Evolutionary conservation across 2,329 filamentous ascomycete genomes (phyloP), one percentile per base, ranked within the genome.

Genomic region (Thielaviopsis euricoi): DNA sequence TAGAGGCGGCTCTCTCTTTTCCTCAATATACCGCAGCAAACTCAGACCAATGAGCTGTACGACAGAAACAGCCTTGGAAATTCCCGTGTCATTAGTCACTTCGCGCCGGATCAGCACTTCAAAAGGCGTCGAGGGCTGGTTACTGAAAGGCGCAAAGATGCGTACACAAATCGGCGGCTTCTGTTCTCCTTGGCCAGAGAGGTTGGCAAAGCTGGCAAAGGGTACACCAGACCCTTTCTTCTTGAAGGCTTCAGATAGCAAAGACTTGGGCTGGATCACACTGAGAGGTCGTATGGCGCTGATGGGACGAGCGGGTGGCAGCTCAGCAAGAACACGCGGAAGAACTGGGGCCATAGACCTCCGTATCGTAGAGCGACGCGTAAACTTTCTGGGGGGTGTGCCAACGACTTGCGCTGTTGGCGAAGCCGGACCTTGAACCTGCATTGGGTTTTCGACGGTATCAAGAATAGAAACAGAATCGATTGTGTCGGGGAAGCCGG

Each of bases 41-140:
- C 83, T 83, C 61, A 91, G 76, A 0, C 87, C 88, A 62, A 94
- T 89, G n/a, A 89, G 77, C 64, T 94, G 87, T 1, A 83, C 81
- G 15, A 93, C 86, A 0, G 82, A 85, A 21, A 88, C 85, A 2
- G 79, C 75, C 22, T 81, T 73, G 61, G 83, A 78, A 6, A 66
- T 67, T 37, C 77, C 76, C 59, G 85, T 79, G 22, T 83, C 83
- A 60, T 85, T 80, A 63, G 87, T 83, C 17, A 87, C 79, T 43
- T 78, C 80, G 53, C 83, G 80, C 23, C 83, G 76, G 53, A 91
- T 83, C 17, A 86, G 77, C 3, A 91, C 81, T 65, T 90, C 85
- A 52, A 83, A 80, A 0, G 85, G 80, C 63, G 82, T 82, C 17
- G 76, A 77, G 0, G 83, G 75, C 23, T 79, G 78, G 13, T 77